A percentile compares a stretch with the other conserved stretches of the same genome.
Conservation (phyloP, 1,139 yeast species). For the Sugiyamaella paludigena region DNA sequence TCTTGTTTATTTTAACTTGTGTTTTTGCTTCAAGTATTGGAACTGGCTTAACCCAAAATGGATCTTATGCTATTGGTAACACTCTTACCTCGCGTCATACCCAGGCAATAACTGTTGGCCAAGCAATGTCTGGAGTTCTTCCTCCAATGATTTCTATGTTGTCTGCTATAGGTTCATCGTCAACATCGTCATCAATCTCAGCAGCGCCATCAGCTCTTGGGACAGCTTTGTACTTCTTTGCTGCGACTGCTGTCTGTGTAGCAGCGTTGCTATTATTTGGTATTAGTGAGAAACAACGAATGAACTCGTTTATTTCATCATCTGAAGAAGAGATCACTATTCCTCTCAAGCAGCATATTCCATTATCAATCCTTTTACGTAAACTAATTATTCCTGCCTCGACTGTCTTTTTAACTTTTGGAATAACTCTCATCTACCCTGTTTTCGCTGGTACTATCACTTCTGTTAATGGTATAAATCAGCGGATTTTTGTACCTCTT, state of each 20-base stretch:
- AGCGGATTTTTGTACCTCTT: constrained; percentile 62
- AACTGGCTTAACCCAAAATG: constrained; percentile 79
- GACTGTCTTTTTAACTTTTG: constrained; percentile 71
- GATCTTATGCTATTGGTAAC: constrained; percentile 83
- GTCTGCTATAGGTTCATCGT: constrained; percentile 42
- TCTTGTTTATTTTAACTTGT: constrained; percentile 44
- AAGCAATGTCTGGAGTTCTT: constrained; percentile 87
- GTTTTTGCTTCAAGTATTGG: constrained; percentile 45
- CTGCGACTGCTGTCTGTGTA: constrained; percentile 19
- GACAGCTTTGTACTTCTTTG: constrained; percentile 45
- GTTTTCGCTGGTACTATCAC: constrained; percentile 78
- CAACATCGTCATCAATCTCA: constrained; percentile 34
- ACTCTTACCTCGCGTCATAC: constrained; percentile 75
- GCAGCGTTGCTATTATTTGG: constrained; percentile 15
- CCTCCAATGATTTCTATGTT: constrained; percentile 76
- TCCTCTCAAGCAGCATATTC: constrained; percentile 37
- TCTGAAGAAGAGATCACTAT: neutral
- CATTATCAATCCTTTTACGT: constrained; percentile 51
- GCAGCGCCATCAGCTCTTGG: constrained; percentile 39
- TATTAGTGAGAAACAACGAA: constrained; percentile 2
- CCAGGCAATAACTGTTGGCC: constrained; percentile 92
- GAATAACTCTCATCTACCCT: constrained; percentile 79
- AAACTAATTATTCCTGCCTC: constrained; percentile 62
- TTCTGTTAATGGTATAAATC: constrained; percentile 50
- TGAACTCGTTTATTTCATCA: neutral